These are phyloP conservation scores for Artemisia tridentata DNA, from an alignment of 129 eudicot species.

Conservation along the genomic window DNA sequence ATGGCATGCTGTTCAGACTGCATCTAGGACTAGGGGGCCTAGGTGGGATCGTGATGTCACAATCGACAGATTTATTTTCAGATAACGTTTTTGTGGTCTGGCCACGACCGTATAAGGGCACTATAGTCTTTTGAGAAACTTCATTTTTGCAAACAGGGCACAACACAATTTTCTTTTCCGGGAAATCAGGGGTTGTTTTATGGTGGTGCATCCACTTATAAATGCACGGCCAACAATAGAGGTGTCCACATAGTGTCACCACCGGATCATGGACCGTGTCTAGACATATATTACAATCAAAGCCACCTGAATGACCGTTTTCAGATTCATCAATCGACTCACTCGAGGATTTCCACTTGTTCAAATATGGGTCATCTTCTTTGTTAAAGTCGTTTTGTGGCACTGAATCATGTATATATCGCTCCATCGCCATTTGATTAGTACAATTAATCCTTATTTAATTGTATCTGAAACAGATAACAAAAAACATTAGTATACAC, in stretches of 20 bases:
- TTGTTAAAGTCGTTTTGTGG: conserved; percentile 24
- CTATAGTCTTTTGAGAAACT: conserved; percentile 52
- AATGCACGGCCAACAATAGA: conserved; percentile 95
- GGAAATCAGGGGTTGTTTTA: conserved; percentile 33
- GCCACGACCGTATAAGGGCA: conserved; percentile 81
- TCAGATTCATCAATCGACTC: conserved; percentile 36
- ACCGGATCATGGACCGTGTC: conserved; percentile 78
- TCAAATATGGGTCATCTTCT: conserved; percentile 31
- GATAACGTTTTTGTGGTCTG: conserved; percentile 35
- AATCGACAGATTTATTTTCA: conserved; percentile 16
- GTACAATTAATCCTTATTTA: conserved; percentile 9
- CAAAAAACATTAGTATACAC: background rate
- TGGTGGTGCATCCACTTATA: conserved; percentile 79
- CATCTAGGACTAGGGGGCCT: conserved; percentile 66
- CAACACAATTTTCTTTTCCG: conserved; percentile 39
- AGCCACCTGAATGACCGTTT: conserved; percentile 38
- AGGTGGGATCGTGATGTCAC: conserved; percentile 48
- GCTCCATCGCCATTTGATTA: conserved; percentile 39
- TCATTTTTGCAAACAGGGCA: conserved; percentile 86
- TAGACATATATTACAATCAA: conserved; percentile 86
- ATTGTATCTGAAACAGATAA: conserved; percentile 21
- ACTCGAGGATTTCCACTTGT: conserved; percentile 41
- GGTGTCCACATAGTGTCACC: conserved; percentile 87
- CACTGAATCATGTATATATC: conserved; percentile 36
- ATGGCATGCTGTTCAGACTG: conserved; percentile 16